These are phyloP conservation scores for Talaromyces liani DNA, from an alignment of 495 filamentous ascomycete genomes.

Conservation along the genomic window DNA sequence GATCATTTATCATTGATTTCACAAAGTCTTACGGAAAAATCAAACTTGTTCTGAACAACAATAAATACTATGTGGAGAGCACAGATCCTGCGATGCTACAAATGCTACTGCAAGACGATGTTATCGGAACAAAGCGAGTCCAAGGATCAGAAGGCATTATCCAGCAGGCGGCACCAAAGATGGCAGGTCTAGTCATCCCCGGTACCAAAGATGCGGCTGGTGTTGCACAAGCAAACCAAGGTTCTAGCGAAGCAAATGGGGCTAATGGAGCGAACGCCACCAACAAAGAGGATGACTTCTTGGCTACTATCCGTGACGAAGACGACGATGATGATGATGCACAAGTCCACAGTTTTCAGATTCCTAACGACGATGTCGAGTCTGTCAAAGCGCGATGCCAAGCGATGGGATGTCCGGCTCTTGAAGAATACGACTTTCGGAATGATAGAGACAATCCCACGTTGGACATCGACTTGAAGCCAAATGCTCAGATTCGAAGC, in stretches of 20 bases:
- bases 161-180: conserved; percentile 73
- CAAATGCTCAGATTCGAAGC: conserved; percentile 74
- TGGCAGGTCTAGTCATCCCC: conserved; percentile 87
- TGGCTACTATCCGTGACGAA: conserved; percentile 61
- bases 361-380: conserved; percentile 69
- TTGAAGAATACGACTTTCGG: conserved; percentile 98
- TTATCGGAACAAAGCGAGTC: conserved; percentile 56
- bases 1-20: conserved; percentile 70
- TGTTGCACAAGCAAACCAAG: conserved; percentile 53
- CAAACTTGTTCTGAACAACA: conserved; percentile 90
- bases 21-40: conserved; percentile 92
- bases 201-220: conserved; percentile 91
- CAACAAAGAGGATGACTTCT: conserved; percentile 45
- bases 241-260: conserved; percentile 25
- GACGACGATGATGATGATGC: conserved; percentile 88
- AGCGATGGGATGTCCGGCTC: conserved; percentile 74
- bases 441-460: conserved; percentile 85
- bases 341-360: conserved; percentile 92
- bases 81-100: conserved; percentile 79
- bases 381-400: conserved; percentile 84
- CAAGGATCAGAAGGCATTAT: conserved; percentile 65
- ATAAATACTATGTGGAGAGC: conserved; percentile 89
- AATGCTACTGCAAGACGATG: conserved; percentile 65
- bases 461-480: conserved; percentile 84
- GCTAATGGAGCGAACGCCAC: conserved; percentile 15